A percentile compares a stretch with the other conserved stretches of the same genome.
phyloP scores from a whole-genome alignment of 2,329 filamentous ascomycete genomes.

The Rutstroemia sp. region DNA sequence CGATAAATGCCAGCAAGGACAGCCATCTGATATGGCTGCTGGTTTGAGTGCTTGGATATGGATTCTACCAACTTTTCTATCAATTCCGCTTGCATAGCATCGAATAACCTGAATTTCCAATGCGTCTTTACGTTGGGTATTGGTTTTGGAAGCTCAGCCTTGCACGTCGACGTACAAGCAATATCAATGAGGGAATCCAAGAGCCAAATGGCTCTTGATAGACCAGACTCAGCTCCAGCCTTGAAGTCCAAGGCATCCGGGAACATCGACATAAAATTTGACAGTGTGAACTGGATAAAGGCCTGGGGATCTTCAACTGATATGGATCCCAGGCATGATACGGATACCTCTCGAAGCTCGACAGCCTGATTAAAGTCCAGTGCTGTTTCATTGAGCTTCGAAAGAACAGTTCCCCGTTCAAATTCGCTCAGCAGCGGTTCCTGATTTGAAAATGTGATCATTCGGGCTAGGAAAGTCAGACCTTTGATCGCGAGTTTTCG shows the following conservation, averaged over 20 bases:
- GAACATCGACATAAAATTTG: conserved; percentile 20
- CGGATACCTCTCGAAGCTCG: conserved; percentile 16
- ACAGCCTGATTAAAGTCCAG: conserved; percentile 8
- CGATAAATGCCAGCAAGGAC: conserved; percentile 21
- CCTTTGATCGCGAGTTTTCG: conserved; percentile 22
- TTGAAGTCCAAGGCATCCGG: conserved; percentile 13
- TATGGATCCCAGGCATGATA: conserved; percentile 20
- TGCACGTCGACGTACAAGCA: conserved; percentile 16
- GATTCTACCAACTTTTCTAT: conserved; percentile 13
- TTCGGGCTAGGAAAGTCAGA: conserved; percentile 18
- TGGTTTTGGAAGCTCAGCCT: conserved; percentile 2
- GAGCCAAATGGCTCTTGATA: conserved; percentile 11
- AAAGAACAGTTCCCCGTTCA: conserved; percentile 21
- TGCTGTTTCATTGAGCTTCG: conserved; percentile 20
- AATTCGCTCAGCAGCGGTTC: conserved; percentile 14
- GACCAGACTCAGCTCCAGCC: conserved; percentile 2
- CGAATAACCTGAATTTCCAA: conserved; percentile 20
- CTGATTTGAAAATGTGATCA: conserved; percentile 15
- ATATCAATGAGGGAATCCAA: conserved; percentile 20
- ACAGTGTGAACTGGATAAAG: conserved; percentile 21
- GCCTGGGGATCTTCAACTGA: conserved; percentile 16
- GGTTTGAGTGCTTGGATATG: conserved; percentile 11
- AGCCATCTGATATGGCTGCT: conserved; percentile 17
- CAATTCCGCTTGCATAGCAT: conserved; percentile 15
- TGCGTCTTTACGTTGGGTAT: conserved; percentile 1